phyloP scores from a whole-genome alignment of 2,329 filamentous ascomycete species.

The Nothophaeocryptopus gaeumannii region DNA sequence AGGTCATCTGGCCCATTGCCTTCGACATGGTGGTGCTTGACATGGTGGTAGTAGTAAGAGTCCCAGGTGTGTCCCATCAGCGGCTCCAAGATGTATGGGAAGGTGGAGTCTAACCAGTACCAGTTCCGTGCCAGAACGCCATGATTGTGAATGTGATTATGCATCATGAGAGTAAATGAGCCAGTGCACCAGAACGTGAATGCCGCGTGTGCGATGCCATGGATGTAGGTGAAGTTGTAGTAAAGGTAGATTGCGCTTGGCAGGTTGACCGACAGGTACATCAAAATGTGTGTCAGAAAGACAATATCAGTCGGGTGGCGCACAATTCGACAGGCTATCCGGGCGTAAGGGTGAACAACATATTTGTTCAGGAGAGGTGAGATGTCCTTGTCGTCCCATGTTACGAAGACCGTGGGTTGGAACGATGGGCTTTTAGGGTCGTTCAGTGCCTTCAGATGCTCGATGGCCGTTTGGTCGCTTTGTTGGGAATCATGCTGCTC shows the following conservation, averaged over 20 bases:
- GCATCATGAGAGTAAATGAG: slow-evolving; percentile 76
- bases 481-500: too few species aligned
- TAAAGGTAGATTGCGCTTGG: slow-evolving; percentile 67
- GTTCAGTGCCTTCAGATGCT: slow-evolving; percentile 50
- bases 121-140: slow-evolving; percentile 62
- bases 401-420: slow-evolving; percentile 55
- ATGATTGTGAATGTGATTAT: slow-evolving; percentile 78
- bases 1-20: slow-evolving; percentile 75
- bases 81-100: slow-evolving; percentile 72
- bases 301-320: slow-evolving; percentile 70
- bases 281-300: slow-evolving; percentile 71
- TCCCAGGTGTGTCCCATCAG: slow-evolving; percentile 84
- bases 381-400: slow-evolving; percentile 51
- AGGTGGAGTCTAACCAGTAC: slow-evolving; percentile 58
- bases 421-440: slow-evolving; percentile 49
- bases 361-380: slow-evolving; percentile 45
- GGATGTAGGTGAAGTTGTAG: slow-evolving; percentile 63
- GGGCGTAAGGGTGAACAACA: slow-evolving; percentile 60
- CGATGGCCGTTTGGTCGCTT: slow-evolving; percentile 36
- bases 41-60: slow-evolving; percentile 80
- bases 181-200: slow-evolving; percentile 69
- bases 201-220: slow-evolving; percentile 63
- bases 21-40: slow-evolving; percentile 82
- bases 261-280: slow-evolving; percentile 68
- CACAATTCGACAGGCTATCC: slow-evolving; percentile 55